Evolutionary conservation across 768 basidiomycete genomes (phyloP).

Genomic region (Crassisporium funariophilum): DNA sequence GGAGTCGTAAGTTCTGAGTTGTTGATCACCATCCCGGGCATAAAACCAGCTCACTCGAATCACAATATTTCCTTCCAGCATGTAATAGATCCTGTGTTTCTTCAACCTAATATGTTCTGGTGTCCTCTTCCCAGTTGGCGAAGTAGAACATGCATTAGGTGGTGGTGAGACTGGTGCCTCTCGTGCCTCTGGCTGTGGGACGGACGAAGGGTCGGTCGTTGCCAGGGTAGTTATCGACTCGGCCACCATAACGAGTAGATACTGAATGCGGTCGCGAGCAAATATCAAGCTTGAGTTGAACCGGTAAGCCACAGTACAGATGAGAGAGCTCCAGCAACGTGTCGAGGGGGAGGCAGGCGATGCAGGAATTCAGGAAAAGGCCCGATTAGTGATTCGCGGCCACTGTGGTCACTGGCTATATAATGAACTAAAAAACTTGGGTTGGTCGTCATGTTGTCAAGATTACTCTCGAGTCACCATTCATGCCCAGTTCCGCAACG

Average conservation of each 20-base stretch:
- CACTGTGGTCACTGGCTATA: conserved; percentile 7
- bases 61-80: conserved; percentile 32
- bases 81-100: conserved; percentile 32
- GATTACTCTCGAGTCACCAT: too few species aligned
- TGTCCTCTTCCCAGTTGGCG: conserved; percentile 3
- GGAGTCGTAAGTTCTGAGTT: not conserved
- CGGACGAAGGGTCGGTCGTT: not conserved
- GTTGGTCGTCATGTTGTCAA: conserved; percentile 7
- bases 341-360: not conserved
- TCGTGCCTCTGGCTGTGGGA: not conserved
- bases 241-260: too few species aligned
- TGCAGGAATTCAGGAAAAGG: conserved; percentile 6
- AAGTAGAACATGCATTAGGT: not conserved
- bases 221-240: too few species aligned
- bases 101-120: conserved; percentile 7
- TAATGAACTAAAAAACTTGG: conserved; percentile 1
- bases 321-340: not conserved
- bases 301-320: too few species aligned
- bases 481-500: too few species aligned
- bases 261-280: too few species aligned
- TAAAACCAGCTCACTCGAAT: conserved; percentile 30
- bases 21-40: not conserved
- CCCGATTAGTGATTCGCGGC: conserved; percentile 11
- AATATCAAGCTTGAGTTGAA: too few species aligned
- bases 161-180: not conserved